Base-by-base conservation (phyloP, 306 rosid genomes). In the Acacia melanoxylon region DNA sequence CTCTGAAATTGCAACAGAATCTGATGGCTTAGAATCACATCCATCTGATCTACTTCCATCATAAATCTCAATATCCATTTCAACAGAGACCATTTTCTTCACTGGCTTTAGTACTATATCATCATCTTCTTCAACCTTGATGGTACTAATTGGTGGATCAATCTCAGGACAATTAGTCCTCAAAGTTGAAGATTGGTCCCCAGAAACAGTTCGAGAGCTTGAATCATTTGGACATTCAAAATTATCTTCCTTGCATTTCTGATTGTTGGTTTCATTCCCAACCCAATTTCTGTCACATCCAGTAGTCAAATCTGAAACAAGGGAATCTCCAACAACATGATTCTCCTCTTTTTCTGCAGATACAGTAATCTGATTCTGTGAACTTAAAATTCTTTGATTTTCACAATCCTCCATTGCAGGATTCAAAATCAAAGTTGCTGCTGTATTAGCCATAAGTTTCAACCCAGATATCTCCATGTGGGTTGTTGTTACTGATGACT, bases 391-490 rank as follows among this genome's bases (percentile, higher is more conserved):
- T 6, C 74, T 44, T 54, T 59, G 85, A 71, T 77, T 72, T 68
- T 86, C 88, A 74, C 86, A 75, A 72, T 83, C 76, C 44, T 87
- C 87, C 37, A 74, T 68, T 24, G 76, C 58, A 80, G 89, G 86
- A 63, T 79, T 86, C n/a, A 87, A 79, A 51, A 88, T 83, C 83
- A 89, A 83, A 73, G 92, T 63, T 22, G 90, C 74, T 29, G 90
- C 86, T 5, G 91, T 79, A 77, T 89, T 93, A n/a, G 91, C 88
- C 86, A 90, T 83, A 68, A 89, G 86, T 78, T 89, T 91, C 72
- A 93, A 80, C 68, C 90, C 97, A 51, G 87, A 82, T 80, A 90
- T 89, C 79, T 90, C 94, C 85, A 83, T 80, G 33, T 85, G 94
- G 80, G 90, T 87, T 7, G 90, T 87, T 7, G 83, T 81, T 74